Conservation (phyloP, 2,329 filamentous ascomycete species). For the Cytospora schulzeri region DNA sequence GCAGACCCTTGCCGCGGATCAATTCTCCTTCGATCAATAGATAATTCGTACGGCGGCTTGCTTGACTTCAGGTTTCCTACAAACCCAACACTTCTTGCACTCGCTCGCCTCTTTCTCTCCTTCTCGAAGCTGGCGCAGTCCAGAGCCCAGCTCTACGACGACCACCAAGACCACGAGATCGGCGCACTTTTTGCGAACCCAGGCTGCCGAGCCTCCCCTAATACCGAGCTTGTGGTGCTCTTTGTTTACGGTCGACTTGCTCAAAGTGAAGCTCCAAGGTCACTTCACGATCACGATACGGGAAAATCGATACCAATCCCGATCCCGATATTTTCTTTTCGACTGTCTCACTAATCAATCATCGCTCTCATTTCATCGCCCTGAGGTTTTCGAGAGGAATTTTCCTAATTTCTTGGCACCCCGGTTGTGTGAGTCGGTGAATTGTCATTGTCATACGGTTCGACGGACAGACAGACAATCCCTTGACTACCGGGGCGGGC, state of each 20-base stretch:
- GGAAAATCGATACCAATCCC: background rate
- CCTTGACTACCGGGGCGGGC: slow-evolving; percentile 8
- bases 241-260: background rate
- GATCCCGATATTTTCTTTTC: background rate
- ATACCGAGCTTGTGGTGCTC: background rate
- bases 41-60: slow-evolving; percentile 19
- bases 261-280: background rate
- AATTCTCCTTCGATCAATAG: slow-evolving; percentile 20
- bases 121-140: slow-evolving; percentile 6
- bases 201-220: background rate
- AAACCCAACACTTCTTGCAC: slow-evolving; percentile 7
- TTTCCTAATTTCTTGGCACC: background rate
- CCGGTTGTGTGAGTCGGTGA: slow-evolving; percentile 15
- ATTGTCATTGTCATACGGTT: slow-evolving; percentile 16
- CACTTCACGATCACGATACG: background rate
- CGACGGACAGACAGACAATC: slow-evolving; percentile 9
- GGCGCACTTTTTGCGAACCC: background rate
- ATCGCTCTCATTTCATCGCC: background rate
- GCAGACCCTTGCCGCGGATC: slow-evolving; percentile 25
- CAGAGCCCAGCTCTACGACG: background rate
- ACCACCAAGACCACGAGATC: slow-evolving; percentile 1
- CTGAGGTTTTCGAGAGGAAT: background rate
- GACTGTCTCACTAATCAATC: background rate
- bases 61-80: slow-evolving; percentile 19
- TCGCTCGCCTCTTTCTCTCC: background rate